phyloP scores from a whole-genome alignment of 2,329 filamentous ascomycete genomes.

The Cladosporium sp. region DNA sequence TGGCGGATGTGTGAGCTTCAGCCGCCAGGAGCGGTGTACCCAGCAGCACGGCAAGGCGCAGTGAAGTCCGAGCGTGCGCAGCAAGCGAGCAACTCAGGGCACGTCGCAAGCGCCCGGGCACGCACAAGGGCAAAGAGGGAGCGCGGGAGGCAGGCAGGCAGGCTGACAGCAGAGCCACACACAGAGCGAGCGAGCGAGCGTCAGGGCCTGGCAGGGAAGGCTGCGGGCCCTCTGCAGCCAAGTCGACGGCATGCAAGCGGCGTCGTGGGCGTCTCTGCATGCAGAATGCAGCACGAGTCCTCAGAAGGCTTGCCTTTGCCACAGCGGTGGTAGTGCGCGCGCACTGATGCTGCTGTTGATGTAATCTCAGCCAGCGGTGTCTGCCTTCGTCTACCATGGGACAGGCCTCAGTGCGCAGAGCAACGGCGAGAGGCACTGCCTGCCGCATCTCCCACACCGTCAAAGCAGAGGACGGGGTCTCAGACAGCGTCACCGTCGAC shows the following conservation, averaged over 20 bases:
- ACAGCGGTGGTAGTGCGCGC: neutral
- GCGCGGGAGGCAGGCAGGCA: neutral
- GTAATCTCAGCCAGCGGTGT: slow-evolving; percentile 1
- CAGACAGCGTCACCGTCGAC: neutral
- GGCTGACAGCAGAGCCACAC: slow-evolving; percentile 1
- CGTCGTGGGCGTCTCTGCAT: slow-evolving; percentile 14
- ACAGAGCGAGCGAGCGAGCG: slow-evolving; percentile 1
- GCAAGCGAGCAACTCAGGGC: slow-evolving; percentile 9
- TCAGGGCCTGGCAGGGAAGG: slow-evolving; percentile 8
- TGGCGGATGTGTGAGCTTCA: slow-evolving; percentile 6
- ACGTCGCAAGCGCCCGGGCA: slow-evolving; percentile 4
- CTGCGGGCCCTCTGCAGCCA: slow-evolving; percentile 14
- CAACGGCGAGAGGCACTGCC: slow-evolving; percentile 7
- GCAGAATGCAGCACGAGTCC: slow-evolving; percentile 7
- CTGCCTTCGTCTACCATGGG: neutral
- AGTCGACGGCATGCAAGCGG: slow-evolving; percentile 16
- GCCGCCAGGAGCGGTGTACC: slow-evolving; percentile 13
- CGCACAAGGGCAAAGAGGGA: neutral
- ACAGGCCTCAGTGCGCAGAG: slow-evolving; percentile 6
- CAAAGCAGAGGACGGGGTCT: slow-evolving; percentile 6
- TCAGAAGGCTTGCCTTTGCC: slow-evolving; percentile 2
- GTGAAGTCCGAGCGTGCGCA: slow-evolving; percentile 12
- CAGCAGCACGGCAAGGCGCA: slow-evolving; percentile 4
- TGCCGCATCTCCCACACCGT: neutral
- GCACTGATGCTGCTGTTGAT: neutral